Evolutionary conservation across 768 basidiomycete genomes (phyloP), one percentile per base, ranked within the genome.

Genomic region (Gautieria morchelliformis): DNA sequence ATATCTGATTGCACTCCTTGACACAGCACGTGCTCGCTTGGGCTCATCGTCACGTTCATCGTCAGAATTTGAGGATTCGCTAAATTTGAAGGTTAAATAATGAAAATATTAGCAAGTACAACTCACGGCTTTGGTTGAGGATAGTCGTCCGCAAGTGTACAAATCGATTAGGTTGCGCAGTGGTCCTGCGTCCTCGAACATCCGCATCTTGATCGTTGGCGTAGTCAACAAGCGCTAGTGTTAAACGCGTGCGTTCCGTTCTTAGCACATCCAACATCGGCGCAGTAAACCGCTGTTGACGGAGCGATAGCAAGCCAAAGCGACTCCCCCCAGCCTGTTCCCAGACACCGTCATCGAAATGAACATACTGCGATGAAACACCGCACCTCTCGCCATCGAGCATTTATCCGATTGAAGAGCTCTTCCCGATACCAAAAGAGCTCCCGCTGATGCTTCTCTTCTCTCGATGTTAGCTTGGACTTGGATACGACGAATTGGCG

Each of bases 381-480:
- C 52, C 79, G 58, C 59, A 92, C 94, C 81, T 98, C 96, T 65
- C 79, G 79, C 96, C 96, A 99, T 17, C 74, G 75, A 10, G 86
- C 86, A 12, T 72, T 74, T 14, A 97, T 67, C 51, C 72, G 70
- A 47, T 80, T 80, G 64, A 98, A 79, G 10, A 99, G 71, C 61
- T 86, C 83, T 68, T 99, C 94, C 37, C 94, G 78, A 67, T 96
- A 95, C 96, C 96, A 99, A 73, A 98, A 99, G 15, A 94, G 67
- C 66, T 93, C 89, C 40, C 83, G 77, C 66, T 92, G 86, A 10
- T 75, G 65, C 44, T 73, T 75, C 59, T 86, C 78, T 62, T 90
- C 85, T 46, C 69, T 72, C 11, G 70, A 66, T 1, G 84, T 78
- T 58, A 89, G 70, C 50, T 74, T 78, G 5, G 85, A 81, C 63